These are phyloP conservation scores for Zelonia costaricensis DNA, from an alignment of 208 protist genomes.

Conservation along the genomic window DNA sequence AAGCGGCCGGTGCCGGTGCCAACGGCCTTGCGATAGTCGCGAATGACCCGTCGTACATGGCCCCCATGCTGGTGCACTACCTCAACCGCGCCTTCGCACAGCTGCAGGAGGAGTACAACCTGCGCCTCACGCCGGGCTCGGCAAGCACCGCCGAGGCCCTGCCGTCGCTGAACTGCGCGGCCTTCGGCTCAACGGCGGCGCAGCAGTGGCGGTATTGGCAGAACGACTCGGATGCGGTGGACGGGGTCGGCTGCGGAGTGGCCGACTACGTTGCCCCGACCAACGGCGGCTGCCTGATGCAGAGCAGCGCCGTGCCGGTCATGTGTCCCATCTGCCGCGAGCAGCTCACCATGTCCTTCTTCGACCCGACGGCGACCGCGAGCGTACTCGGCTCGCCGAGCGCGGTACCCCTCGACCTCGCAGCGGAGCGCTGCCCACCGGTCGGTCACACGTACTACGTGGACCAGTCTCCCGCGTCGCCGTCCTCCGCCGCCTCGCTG, in stretches of 20 bases:
- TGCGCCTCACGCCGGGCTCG: conserved; percentile 43
- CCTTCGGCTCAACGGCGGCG: conserved; percentile 5
- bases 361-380: conserved; percentile 17
- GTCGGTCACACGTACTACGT: conserved; percentile 30
- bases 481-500: neutral
- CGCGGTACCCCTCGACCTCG: conserved; percentile 13
- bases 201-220: conserved; percentile 47
- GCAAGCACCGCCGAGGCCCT: neutral
- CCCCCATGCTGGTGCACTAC: conserved; percentile 62
- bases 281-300: conserved; percentile 51
- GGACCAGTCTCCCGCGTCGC: neutral
- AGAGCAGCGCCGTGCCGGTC: conserved; percentile 32
- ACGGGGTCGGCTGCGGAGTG: conserved; percentile 44
- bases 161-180: conserved; percentile 46
- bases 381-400: neutral
- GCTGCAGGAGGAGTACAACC: conserved; percentile 58
- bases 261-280: conserved; percentile 54
- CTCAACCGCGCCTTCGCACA: conserved; percentile 56
- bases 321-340: conserved; percentile 74
- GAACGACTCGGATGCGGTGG: neutral
- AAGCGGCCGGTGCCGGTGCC: conserved; percentile 27
- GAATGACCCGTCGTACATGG: conserved; percentile 47
- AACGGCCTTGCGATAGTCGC: conserved; percentile 51
- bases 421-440: conserved; percentile 42
- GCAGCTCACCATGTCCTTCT: conserved; percentile 41